Percentiles rank a stretch among this genome's conserved stretches.
Evolutionary conservation across 108 stramenopile genomes (phyloP).

Genomic region (Conticribra weissflogii): DNA sequence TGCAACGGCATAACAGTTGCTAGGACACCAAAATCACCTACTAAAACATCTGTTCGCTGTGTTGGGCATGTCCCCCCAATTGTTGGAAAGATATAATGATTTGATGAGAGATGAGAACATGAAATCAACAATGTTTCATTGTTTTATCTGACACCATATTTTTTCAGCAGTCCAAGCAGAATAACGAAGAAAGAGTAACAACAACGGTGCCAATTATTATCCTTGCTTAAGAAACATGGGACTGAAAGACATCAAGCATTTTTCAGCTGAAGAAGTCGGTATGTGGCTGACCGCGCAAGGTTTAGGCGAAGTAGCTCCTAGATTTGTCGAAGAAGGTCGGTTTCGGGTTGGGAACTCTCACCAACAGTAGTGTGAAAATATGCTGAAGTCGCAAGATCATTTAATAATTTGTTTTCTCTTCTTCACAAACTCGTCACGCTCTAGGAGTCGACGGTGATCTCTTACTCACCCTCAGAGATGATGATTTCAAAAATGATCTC

Average conservation of each 20-base stretch:
- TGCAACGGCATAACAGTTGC: too few relatives aligned
- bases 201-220: too few relatives aligned
- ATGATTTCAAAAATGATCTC: conserved; percentile 48
- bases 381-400: background rate
- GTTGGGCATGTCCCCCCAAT: too few relatives aligned
- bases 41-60: too few relatives aligned
- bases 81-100: too few relatives aligned
- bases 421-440: too few relatives aligned
- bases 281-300: conserved; percentile 40
- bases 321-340: conserved; percentile 27
- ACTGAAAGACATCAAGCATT: conserved; percentile 43
- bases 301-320: conserved; percentile 32
- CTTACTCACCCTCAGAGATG: conserved; percentile 22
- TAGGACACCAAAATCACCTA: too few relatives aligned
- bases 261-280: conserved; percentile 46
- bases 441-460: conserved; percentile 46
- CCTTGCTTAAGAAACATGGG: conserved; percentile 31
- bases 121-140: too few relatives aligned
- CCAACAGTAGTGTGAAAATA: background rate
- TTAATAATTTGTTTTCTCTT: background rate
- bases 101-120: too few relatives aligned
- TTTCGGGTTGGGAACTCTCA: background rate
- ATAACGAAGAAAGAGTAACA: too few relatives aligned
- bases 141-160: too few relatives aligned
- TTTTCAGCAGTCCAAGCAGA: too few relatives aligned